Conservation (phyloP, 1,284 basidiomycete genomes). For the Ustilago cynodontis region DNA sequence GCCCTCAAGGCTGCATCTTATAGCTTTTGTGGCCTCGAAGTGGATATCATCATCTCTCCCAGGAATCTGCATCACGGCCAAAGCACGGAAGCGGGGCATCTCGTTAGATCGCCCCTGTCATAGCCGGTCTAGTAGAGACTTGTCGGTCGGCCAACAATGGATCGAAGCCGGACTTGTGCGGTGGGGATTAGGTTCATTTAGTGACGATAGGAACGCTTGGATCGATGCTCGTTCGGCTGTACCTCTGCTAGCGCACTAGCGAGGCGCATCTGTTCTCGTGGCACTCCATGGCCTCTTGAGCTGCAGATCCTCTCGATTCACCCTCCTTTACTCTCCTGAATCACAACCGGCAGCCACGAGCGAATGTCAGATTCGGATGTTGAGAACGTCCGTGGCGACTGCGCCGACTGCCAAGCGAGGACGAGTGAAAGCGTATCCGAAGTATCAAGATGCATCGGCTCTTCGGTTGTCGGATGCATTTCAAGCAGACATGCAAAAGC, state of each 20-base stretch:
- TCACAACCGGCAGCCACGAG: neutral
- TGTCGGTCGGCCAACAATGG: neutral
- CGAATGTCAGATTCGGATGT: neutral
- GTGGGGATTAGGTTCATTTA: neutral
- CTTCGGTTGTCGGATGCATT: neutral
- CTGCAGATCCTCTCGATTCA: neutral
- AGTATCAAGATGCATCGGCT: neutral
- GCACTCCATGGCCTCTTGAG: neutral
- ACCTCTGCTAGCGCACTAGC: neutral
- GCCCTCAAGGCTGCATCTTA: neutral
- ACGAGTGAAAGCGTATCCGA: slow-evolving; percentile 2
- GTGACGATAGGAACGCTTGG: slow-evolving; percentile 7
- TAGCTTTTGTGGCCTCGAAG: neutral
- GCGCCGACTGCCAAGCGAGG: slow-evolving; percentile 3
- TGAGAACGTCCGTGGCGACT: neutral
- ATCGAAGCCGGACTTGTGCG: neutral
- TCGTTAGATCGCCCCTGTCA: neutral
- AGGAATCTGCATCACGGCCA: neutral
- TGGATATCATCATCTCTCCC: neutral
- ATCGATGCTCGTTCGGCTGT: neutral
- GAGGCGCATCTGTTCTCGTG: neutral
- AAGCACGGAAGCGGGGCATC: neutral
- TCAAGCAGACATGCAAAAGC: neutral
- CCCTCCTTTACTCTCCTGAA: neutral
- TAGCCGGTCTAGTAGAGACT: neutral